A percentile compares a stretch with the other conserved stretches of the same genome.
Evolutionary conservation across 2,329 filamentous ascomycete species (phyloP).

Genomic region (Celoporthe dispersa): DNA sequence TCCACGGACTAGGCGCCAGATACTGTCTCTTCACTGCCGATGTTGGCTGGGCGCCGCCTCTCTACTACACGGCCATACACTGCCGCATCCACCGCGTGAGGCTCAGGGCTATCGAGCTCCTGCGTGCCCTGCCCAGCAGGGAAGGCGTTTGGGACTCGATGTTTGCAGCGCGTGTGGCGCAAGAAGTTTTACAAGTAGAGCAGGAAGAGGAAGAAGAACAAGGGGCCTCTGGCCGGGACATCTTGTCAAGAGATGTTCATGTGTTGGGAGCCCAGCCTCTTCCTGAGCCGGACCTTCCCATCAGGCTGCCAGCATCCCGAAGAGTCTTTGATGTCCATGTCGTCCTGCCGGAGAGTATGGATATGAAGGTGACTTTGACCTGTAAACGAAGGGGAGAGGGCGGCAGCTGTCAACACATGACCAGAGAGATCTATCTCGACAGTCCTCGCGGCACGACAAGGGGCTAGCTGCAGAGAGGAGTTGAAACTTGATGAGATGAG

Average conservation of each 20-base stretch:
- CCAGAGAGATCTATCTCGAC: conserved; percentile 5
- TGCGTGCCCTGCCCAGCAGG: conserved; percentile 38
- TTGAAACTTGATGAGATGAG: neutral
- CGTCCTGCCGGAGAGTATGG: conserved; percentile 4
- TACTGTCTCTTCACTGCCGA: conserved; percentile 40
- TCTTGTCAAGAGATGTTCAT: neutral
- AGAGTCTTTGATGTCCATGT: conserved; percentile 9
- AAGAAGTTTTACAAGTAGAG: conserved; percentile 5
- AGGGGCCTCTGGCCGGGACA: neutral
- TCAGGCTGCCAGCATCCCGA: conserved; percentile 4
- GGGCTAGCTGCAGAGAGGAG: neutral
- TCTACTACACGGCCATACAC: conserved; percentile 52
- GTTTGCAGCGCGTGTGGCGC: conserved; percentile 10
- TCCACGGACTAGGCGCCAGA: conserved; percentile 36
- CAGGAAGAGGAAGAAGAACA: neutral
- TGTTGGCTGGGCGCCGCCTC: conserved; percentile 48
- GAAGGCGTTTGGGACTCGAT: conserved; percentile 48
- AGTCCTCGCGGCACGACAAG: neutral
- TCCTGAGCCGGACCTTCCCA: neutral
- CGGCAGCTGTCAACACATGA: neutral
- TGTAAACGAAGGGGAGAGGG: conserved; percentile 5
- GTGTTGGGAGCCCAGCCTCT: neutral
- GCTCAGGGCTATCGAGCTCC: conserved; percentile 42
- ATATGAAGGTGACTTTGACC: neutral
- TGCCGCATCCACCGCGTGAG: conserved; percentile 49